Evolutionary conservation across 2,329 filamentous ascomycete genomes (phyloP).

Genomic region (Lanzia echinophila): DNA sequence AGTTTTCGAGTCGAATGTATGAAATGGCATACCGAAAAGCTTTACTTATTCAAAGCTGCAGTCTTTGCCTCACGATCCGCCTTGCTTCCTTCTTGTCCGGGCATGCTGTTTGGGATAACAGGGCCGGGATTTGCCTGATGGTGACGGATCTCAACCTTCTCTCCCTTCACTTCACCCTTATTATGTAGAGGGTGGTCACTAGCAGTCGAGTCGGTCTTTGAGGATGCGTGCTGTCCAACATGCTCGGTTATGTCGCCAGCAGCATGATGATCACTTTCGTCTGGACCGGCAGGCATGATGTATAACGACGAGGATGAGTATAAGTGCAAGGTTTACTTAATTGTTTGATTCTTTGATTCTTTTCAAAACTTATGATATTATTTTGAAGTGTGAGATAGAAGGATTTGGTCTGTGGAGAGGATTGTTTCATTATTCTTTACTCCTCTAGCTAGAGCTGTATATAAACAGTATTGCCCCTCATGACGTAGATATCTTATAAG

Average conservation of each 20-base stretch:
- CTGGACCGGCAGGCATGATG: constrained; percentile 34
- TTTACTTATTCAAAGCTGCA: constrained; percentile 15
- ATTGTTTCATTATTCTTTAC: not conserved
- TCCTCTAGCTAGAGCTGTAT: constrained; percentile 1
- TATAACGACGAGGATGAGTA: constrained; percentile 4
- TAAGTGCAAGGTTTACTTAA: not conserved
- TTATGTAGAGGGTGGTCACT: constrained; percentile 33
- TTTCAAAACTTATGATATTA: not conserved
- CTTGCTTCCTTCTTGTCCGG: constrained; percentile 53
- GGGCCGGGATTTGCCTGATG: constrained; percentile 53
- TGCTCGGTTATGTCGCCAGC: constrained; percentile 30
- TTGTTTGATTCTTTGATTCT: not conserved
- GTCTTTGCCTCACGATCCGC: constrained; percentile 53
- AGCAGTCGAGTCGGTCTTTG: constrained; percentile 32
- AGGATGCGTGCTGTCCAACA: constrained; percentile 32
- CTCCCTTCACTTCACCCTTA: constrained; percentile 36
- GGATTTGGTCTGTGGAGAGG: not conserved
- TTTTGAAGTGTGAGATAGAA: not conserved
- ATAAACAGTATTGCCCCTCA: constrained; percentile 4
- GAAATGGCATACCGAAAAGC: constrained; percentile 18
- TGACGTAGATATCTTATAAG: constrained; percentile 4
- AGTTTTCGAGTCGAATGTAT: not conserved
- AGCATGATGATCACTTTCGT: constrained; percentile 32
- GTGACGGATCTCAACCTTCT: constrained; percentile 42
- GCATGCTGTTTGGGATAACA: constrained; percentile 47